Percentiles rank a stretch among this genome's conserved stretches.
These are phyloP conservation scores for Scleroderma citrinum DNA, from an alignment of 768 basidiomycete species.

Conservation along the genomic window DNA sequence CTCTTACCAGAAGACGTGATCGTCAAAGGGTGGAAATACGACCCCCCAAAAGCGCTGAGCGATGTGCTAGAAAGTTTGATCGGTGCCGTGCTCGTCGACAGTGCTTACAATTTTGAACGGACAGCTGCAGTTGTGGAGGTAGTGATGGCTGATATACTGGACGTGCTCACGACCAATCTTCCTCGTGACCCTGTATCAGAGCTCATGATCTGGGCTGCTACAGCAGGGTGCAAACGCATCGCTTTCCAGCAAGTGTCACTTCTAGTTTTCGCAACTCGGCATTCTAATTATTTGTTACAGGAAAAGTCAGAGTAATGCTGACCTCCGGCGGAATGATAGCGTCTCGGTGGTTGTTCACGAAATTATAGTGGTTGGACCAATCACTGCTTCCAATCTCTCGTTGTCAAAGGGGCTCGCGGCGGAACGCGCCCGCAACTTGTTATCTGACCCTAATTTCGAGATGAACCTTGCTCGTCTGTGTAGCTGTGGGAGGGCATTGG, in stretches of 20 bases:
- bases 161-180: conserved; percentile 50
- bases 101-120: conserved; percentile 66
- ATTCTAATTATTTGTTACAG: conserved; percentile 18
- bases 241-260: conserved; percentile 40
- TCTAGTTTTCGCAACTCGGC: neutral
- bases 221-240: conserved; percentile 49
- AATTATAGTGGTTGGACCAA: conserved; percentile 49
- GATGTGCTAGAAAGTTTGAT: conserved; percentile 83
- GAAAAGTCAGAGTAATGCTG: conserved; percentile 39
- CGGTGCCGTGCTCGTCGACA: conserved; percentile 80
- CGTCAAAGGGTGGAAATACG: conserved; percentile 68
- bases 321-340: conserved; percentile 42
- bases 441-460: conserved; percentile 43
- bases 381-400: conserved; percentile 48
- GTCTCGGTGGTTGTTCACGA: conserved; percentile 58
- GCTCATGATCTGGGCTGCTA: conserved; percentile 61
- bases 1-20: conserved; percentile 59
- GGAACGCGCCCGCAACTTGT: conserved; percentile 50
- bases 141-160: conserved; percentile 64
- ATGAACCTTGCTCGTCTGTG: conserved; percentile 41
- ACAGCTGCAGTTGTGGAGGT: conserved; percentile 54
- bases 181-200: conserved; percentile 69
- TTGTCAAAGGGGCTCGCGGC: conserved; percentile 68
- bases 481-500: conserved; percentile 28
- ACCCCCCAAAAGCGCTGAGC: conserved; percentile 80